Percentiles rank a stretch among this genome's conserved stretches.
These are phyloP conservation scores for Uncinocarpus reesii DNA, from an alignment of 2,329 filamentous ascomycete genomes.

Conservation along the genomic window DNA sequence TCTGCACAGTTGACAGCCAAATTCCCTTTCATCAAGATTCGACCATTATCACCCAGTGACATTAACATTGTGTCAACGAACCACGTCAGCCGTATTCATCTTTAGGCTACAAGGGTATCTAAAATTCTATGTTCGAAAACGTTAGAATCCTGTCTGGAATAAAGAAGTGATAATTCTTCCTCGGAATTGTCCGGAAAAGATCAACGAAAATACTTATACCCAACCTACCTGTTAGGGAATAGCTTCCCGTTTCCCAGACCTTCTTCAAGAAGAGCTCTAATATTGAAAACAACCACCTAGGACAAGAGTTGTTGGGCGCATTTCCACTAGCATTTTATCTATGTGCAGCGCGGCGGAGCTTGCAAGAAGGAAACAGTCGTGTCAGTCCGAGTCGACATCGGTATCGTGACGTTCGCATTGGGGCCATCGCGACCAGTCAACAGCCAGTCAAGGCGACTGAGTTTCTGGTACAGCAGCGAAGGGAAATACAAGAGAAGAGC, in stretches of 20 bases:
- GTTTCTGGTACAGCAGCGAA: slow-evolving; percentile 29
- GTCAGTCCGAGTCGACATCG: slow-evolving; percentile 19
- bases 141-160: no score
- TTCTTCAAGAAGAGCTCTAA: neutral
- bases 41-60: neutral
- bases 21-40: neutral
- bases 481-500: slow-evolving; percentile 31
- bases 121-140: neutral
- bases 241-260: neutral
- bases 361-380: neutral
- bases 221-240: neutral
- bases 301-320: neutral
- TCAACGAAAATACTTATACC: slow-evolving; percentile 5
- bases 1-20: neutral
- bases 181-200: neutral
- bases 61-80: neutral
- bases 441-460: slow-evolving; percentile 29
- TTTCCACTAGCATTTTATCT: neutral
- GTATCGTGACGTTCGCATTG: slow-evolving; percentile 23
- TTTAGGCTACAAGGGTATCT: neutral
- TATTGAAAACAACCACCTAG: neutral
- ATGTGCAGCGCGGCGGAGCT: neutral
- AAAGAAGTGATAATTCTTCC: no score
- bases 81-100: neutral
- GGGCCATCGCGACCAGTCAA: slow-evolving; percentile 29